Conservation (phyloP, 2,329 filamentous ascomycete genomes). For the Fusarium cicatricum region DNA sequence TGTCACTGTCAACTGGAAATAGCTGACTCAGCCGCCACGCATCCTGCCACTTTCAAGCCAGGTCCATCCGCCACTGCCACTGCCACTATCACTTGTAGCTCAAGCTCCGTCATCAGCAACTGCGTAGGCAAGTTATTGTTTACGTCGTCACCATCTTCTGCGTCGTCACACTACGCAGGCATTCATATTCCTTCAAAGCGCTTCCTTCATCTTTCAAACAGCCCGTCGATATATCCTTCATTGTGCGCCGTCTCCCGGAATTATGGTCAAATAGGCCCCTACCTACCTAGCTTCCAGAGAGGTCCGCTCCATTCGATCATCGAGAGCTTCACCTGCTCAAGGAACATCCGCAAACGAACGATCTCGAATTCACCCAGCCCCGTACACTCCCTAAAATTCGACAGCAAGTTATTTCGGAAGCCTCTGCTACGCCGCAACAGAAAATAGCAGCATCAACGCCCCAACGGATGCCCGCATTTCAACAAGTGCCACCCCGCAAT, state of each 20-base stretch:
- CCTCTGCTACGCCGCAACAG: background rate
- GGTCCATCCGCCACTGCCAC: too few relatives aligned
- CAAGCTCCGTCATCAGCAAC: constrained; percentile 28
- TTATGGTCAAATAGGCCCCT: constrained; percentile 32
- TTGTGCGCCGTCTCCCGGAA: background rate
- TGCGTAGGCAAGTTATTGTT: constrained; percentile 33
- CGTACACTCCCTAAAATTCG: background rate
- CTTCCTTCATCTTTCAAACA: background rate
- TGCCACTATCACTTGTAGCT: constrained; percentile 5
- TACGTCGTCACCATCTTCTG: constrained; percentile 26
- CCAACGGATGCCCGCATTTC: background rate
- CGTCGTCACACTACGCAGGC: constrained; percentile 26
- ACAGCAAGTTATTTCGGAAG: background rate
- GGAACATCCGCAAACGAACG: too few relatives aligned
- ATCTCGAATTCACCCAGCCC: background rate
- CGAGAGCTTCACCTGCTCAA: constrained; percentile 24
- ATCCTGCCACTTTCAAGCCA: too few relatives aligned
- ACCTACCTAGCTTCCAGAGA: constrained; percentile 10
- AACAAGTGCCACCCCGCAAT: constrained; percentile 29
- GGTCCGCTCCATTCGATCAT: constrained; percentile 33
- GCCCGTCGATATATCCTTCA: background rate
- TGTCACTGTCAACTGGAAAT: background rate
- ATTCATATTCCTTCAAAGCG: constrained; percentile 1
- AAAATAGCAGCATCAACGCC: background rate
- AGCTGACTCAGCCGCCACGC: constrained; percentile 27